Evolutionary conservation across 805 yeast species (phyloP).

Genomic region (Yarrowia sp.): DNA sequence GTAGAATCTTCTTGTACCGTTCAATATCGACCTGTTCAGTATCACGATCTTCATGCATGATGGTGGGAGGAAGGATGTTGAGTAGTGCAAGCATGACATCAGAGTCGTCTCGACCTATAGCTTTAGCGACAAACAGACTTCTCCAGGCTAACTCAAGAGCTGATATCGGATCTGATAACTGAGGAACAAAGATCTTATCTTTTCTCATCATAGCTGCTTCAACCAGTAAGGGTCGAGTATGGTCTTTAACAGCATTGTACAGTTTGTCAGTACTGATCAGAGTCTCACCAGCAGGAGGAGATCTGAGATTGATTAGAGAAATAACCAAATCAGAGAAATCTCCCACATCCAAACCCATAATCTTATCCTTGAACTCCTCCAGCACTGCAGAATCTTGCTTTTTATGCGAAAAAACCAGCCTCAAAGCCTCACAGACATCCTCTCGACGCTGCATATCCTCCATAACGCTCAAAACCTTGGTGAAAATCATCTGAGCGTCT

Average conservation of each 20-base stretch:
- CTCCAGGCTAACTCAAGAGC: conserved; percentile 8
- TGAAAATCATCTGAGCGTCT: not conserved
- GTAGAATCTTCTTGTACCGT: conserved; percentile 6
- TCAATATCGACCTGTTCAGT: conserved; percentile 5
- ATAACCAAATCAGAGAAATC: conserved; percentile 3
- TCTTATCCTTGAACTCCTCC: not conserved
- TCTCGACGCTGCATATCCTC: not conserved
- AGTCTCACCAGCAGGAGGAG: conserved; percentile 5
- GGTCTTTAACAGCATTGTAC: conserved; percentile 3
- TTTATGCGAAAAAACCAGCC: not conserved
- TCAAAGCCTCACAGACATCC: not conserved
- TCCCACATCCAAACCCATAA: conserved; percentile 4
- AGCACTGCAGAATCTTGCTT: not conserved
- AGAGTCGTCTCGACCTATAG: not conserved
- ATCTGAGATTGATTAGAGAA: not conserved
- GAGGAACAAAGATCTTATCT: not conserved
- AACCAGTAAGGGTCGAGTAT: not conserved
- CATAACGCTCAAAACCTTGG: not conserved
- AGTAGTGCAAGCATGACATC: not conserved
- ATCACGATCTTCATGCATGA: not conserved
- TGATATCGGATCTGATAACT: not conserved
- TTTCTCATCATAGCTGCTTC: conserved; percentile 12
- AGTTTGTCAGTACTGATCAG: not conserved
- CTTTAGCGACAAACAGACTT: conserved; percentile 16
- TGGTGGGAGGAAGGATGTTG: not conserved